Evolutionary conservation across 2,329 filamentous ascomycete species (phyloP), one percentile per base, ranked within the genome.

Genomic region (Chrysoporthe deuterocubensis): DNA sequence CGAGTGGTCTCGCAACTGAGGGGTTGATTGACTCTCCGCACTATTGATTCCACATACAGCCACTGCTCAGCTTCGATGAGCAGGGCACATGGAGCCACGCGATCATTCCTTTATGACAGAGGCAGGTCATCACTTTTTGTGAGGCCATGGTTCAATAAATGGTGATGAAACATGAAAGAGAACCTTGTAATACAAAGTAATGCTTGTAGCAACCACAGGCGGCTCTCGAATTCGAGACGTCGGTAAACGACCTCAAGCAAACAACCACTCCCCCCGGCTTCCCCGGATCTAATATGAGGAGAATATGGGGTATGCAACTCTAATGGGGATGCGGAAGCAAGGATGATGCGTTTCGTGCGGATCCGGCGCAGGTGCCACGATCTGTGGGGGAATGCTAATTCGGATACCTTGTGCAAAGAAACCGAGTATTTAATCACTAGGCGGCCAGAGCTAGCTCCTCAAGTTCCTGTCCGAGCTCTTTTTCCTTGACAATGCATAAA

Each of bases 221-320:
- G 32, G 14, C 37, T n/a, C n/a, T 57, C 14, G 6, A 40, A 57
- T n/a, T 5, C 16, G 18, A 57, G 6, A 16, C 18, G 13, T 16
- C 4, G 32, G 26, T 54, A 3, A 52, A 2, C 4, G 32, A 9
- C 21, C 21, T 14, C 11, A 40, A 9, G 9, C 21, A 54, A n/a
- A 3, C 9, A 37, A 62, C 14, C 14, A 11, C 26, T 43, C 59
- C 44, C 60, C 16, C 42, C 7, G 8, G 32, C 21, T 52, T 34
- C 14, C 16, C 32, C 32, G 32, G 44, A 52, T 50, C 18, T 44
- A 34, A 65, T 40, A n/a, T 60, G 67, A 61, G 40, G 67, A 48
- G 57, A 56, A 42, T 42, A 40, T 67, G 54, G 56, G 54, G 40
- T 64, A 43, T 63, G 61, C 48, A 63, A 48, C 56, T 63, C 61